These are phyloP conservation scores for Brettanomyces naardenensis DNA, from an alignment of 805 yeast species.

Conservation along the genomic window DNA sequence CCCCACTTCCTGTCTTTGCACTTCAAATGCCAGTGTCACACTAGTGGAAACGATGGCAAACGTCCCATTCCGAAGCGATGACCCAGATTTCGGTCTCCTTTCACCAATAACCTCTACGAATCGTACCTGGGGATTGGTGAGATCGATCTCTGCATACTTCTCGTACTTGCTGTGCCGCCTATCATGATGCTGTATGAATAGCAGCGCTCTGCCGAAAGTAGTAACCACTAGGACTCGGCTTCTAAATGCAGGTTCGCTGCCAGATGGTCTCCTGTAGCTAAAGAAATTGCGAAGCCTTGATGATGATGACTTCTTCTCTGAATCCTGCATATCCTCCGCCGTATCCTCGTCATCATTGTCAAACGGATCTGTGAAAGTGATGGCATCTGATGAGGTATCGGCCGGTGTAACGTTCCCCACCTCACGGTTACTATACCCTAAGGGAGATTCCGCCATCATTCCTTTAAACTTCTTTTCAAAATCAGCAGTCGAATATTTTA, in stretches of 20 bases:
- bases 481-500: conserved; percentile 34
- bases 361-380: conserved; percentile 16
- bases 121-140: conserved; percentile 42
- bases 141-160: conserved; percentile 44
- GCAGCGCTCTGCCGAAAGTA: conserved; percentile 52
- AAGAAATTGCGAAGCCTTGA: conserved; percentile 5
- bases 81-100: conserved; percentile 9
- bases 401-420: conserved; percentile 9
- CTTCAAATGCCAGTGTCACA: conserved; percentile 50
- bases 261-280: not conserved
- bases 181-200: conserved; percentile 37
- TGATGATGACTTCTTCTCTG: conserved; percentile 2
- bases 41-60: conserved; percentile 53
- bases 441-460: conserved; percentile 49
- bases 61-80: conserved; percentile 30
- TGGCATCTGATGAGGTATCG: conserved; percentile 18
- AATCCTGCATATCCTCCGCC: conserved; percentile 12
- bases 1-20: conserved; percentile 40
- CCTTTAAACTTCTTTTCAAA: conserved; percentile 56
- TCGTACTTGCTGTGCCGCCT: conserved; percentile 29
- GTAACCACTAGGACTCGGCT: conserved; percentile 52
- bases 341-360: conserved; percentile 15
- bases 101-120: conserved; percentile 52
- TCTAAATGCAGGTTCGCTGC: conserved; percentile 1
- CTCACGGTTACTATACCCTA: conserved; percentile 38